Evolutionary conservation across 1,284 basidiomycete species (phyloP), one percentile per base, ranked within the genome.

Genomic region (Meripilus lineatus): DNA sequence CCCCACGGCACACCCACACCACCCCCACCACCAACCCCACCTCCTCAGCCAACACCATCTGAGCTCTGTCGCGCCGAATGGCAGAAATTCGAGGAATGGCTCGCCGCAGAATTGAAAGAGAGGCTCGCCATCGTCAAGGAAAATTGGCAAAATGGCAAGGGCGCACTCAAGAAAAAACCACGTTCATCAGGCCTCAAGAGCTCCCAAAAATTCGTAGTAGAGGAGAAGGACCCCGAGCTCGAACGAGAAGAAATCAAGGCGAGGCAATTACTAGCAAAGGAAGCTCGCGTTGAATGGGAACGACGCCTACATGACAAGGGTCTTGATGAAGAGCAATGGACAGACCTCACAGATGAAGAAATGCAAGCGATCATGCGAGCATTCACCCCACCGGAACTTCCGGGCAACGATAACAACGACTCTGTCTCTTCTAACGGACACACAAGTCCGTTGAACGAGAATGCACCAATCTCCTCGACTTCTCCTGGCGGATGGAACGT

Each of bases 41-140:
- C 34, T 11, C 40, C 46, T 21, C 32, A 45, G 25, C 32, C 32
- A 3, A 37, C 43, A 22, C 40, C 48, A 7, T 50, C 46, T 7
- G 28, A 23, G 13, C 38, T 15, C 20, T 22, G 45, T 15, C 38
- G 50, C 4, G 22, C 42, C 35, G 50, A 50, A 43, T 52, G 50
- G 50, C 35, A 52, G 30, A 38, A 18, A 18, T 50, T 52, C 32
- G 49, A 52, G 25, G 21, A 21, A 7, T 52, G 50, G 50, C 48
- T 50, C 18, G 37, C 18, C 18, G 44, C 36, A n/a, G 43, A 43
- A 13, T 42, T 45, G 14, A 40, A 35, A 2, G 48, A 50, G 33
- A 40, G 37, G n/a, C 48, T 50, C 34, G 50, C 50, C 22, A 40
- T 33, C 32, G 17, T 52, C 15, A 49, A 46, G 18, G 50, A 50